Base-by-base conservation (phyloP, 192 early-diverging fungal species). In the Geranomyces michiganensis region DNA sequence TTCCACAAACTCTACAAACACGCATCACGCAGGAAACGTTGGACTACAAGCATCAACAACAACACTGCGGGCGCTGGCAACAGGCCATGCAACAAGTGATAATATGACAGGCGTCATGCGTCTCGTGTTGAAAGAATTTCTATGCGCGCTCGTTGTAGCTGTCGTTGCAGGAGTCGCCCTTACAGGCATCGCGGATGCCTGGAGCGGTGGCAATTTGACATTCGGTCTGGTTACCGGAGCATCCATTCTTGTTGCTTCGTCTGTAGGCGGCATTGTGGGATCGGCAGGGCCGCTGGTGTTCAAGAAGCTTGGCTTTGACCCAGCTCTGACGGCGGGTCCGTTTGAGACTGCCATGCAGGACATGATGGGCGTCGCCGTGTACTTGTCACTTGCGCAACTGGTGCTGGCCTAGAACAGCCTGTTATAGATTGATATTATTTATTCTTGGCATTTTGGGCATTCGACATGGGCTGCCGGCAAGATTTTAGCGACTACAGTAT, bases 271-370 rank as follows among this genome's bases (percentile, higher is more conserved):
- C 14, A 56, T 65, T 22, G 32, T 82, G 22, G 81, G 78, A 0
- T 67, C 70, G 47, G 15, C 62, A 4, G 67, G 67, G 10, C 77
- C 78, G 33, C 26, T 82, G 29, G 14, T 76, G 24, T 76, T 79
- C 43, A 76, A 79, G 65, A 43, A 17, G 27, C 60, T 82, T 21
- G 75, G 71, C 9, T 47, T 79, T n/a, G 81, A 82, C 67, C 81
- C 81, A 7, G 81, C 81, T 32, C 30, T 79, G 41, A 76, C 77
- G 43, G 76, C 81, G 12, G 81, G 81, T 30, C 81, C 81, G 8
- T 79, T 82, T 48, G 81, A 82, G 63, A 82, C 81, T 15, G 81
- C 81, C 9, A 47, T 79, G 9, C 81, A 82, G 67, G 81, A 82
- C 53, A 60, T 79, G 17, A 71, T 82, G 53, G 71, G 71, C 15